Evolutionary conservation across 257 asterid species (phyloP).

Genomic region (Mentha longifolia): DNA sequence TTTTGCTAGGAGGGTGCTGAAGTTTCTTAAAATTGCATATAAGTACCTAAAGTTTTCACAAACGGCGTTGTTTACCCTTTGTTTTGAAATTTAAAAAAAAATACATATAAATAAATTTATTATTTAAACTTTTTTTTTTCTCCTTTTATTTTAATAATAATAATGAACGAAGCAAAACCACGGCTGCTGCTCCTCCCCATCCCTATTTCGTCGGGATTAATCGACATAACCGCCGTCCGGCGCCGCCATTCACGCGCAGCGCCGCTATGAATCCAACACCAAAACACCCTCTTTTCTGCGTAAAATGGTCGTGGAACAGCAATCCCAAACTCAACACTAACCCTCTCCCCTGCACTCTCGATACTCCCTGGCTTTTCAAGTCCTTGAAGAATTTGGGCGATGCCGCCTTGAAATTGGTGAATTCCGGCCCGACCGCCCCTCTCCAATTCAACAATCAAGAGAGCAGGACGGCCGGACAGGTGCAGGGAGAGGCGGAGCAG

Average conservation of each 20-base stretch:
- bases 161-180: too few relatives aligned
- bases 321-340: constrained; percentile 22
- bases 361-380: constrained; percentile 77
- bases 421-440: constrained; percentile 36
- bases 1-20: constrained; percentile 21
- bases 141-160: too few relatives aligned
- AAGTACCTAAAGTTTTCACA: constrained; percentile 6
- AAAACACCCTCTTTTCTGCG: constrained; percentile 58
- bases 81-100: too few relatives aligned
- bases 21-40: constrained; percentile 11
- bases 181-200: too few relatives aligned
- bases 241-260: too few relatives aligned
- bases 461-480: constrained; percentile 40
- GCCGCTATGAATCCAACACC: constrained; percentile 47
- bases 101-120: too few relatives aligned
- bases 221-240: too few relatives aligned
- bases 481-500: constrained; percentile 82
- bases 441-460: constrained; percentile 9
- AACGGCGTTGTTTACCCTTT: too few relatives aligned
- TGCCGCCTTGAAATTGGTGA: constrained; percentile 51
- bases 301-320: constrained; percentile 80
- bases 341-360: constrained; percentile 52
- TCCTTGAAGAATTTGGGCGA: constrained; percentile 52
- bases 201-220: too few relatives aligned
- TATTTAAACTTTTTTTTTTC: too few relatives aligned